Base-by-base conservation (phyloP, 495 filamentous ascomycete genomes). In the Penicillium cataractarum region DNA sequence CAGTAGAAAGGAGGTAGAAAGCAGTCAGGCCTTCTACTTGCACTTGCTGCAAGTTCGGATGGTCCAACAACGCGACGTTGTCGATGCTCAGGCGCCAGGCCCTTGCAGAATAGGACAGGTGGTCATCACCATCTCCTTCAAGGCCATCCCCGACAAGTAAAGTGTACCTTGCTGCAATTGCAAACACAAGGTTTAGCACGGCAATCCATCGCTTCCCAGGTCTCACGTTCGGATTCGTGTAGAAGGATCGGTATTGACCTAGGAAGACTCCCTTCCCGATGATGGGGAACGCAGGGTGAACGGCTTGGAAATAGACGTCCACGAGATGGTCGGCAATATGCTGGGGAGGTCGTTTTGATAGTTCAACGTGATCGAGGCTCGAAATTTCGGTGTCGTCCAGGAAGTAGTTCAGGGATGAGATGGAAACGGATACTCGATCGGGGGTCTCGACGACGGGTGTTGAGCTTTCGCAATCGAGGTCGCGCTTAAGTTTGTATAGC, bases 161-260 rank as follows among this genome's bases (percentile, higher is more conserved):
- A 4, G 76, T 78, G 64, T 85, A 82, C 63, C 76, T 80, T 8
- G 83, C 78, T 12, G 82, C 81, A 60, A 89, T 87, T 19, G 87
- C 87, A 69, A 90, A 89, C 33, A 90, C 78, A n/a, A 89, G 62
- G 68, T 91, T 89, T 22, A 89, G 63, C 19, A 85, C 83, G 0
- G 84, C 83, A 48, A 86, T 71, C 86, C 85, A 89, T 50, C 80
- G 74, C 19, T 73, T 77, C 2, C 78, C 75, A 21, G 80, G 77
- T 39, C 74, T 70, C 31, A 75, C 65, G 21, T 64, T 72, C 10
- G 71, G 56, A 29, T 71, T 69, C 39, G 69, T 60, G 52, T 76
- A 81, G 39, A 77, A 80, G 4, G 69, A 71, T 44, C 69, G 74
- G 62, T 76, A 80, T 56, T 84, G 81, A 31, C 59, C 58, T 32